These are phyloP conservation scores for Exophiala phaeomuriformis DNA, from an alignment of 2,329 filamentous ascomycete genomes.

Conservation along the genomic window DNA sequence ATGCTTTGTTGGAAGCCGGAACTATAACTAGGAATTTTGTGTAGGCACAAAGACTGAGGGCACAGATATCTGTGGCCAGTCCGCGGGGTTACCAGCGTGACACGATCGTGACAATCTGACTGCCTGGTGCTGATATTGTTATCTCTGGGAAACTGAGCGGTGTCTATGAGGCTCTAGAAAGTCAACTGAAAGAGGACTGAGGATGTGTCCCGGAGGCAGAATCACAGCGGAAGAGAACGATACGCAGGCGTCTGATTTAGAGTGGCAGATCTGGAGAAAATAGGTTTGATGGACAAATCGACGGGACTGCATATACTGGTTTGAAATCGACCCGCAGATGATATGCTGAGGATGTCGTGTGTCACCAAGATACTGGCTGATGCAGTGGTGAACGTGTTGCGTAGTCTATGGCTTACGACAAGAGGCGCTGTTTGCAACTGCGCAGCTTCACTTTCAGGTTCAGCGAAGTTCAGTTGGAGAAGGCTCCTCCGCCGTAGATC, in stretches of 20 bases:
- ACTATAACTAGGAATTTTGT: not conserved
- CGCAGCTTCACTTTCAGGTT: slow-evolving; percentile 14
- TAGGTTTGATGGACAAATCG: not conserved
- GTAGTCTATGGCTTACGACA: slow-evolving; percentile 13
- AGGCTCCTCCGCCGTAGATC: not conserved
- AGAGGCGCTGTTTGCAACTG: not conserved
- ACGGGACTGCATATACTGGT: not conserved
- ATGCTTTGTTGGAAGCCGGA: not conserved
- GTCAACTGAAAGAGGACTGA: not conserved
- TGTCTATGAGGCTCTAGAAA: not conserved
- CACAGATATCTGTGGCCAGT: not conserved
- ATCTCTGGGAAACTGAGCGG: not conserved
- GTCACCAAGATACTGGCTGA: slow-evolving; percentile 18
- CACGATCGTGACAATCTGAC: not conserved
- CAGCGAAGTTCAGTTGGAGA: not conserved
- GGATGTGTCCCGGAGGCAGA: slow-evolving; percentile 6
- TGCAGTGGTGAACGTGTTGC: slow-evolving; percentile 11
- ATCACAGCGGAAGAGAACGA: slow-evolving; percentile 18
- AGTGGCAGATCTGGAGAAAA: not conserved
- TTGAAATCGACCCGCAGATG: not conserved
- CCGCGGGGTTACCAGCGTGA: too few species aligned
- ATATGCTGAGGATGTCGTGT: slow-evolving; percentile 1
- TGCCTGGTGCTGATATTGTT: not conserved
- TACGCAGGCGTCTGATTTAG: not conserved
- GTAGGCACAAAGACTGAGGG: not conserved